Base-by-base conservation (phyloP, 441 rosid genomes). In the Euphorbia corollata region DNA sequence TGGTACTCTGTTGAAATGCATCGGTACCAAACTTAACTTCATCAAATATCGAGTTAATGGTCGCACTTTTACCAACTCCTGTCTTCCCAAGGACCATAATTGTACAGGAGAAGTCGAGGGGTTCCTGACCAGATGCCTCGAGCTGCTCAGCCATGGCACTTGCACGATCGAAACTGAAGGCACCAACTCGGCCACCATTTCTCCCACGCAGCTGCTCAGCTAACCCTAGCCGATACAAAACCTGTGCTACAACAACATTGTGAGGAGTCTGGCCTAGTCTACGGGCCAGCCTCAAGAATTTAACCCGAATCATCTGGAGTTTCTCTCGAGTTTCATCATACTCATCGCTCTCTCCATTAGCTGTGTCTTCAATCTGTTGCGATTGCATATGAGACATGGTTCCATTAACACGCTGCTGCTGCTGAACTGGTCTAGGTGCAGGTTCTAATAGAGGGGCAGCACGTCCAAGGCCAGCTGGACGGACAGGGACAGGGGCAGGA, bases 221-320 rank as follows among this genome's bases (percentile, higher is more conserved):
- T 69, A 94, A 78, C 71, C 99, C 99, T 68, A 94, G 82, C 74
- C 99, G 83, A 79, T 91, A 91, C 70, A 94, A 72, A 75, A 94
- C 99, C 87, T 94, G 99, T 18, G 99, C 96, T 74, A 94, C 99
- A 39, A 94, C 97, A 50, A 91, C 99, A 77, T 94, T 94, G 69
- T 91, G 99, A 30, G 99, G 99, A 51, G 99, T 94, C 80, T 94
- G 97, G 70, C 99, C 97, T 61, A 94, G 88, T 78, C 99, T 85
- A 78, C 82, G 87, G 0, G 99, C 92, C 75, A 94, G 93, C 79
- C 99, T 83, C 83, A 94, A 76, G 81, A 94, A 94, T 71, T 94
- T 94, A 50, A 94, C 96, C 77, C 99, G 82, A 66, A 94, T 89
- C 92, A 94, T 87, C 81, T 94, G 99, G 48, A 94, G 97, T 77